Percentiles rank a stretch among this genome's conserved stretches.
These are phyloP conservation scores for Ogataea thermomethanolica DNA, from an alignment of 805 yeast genomes.

Conservation along the genomic window DNA sequence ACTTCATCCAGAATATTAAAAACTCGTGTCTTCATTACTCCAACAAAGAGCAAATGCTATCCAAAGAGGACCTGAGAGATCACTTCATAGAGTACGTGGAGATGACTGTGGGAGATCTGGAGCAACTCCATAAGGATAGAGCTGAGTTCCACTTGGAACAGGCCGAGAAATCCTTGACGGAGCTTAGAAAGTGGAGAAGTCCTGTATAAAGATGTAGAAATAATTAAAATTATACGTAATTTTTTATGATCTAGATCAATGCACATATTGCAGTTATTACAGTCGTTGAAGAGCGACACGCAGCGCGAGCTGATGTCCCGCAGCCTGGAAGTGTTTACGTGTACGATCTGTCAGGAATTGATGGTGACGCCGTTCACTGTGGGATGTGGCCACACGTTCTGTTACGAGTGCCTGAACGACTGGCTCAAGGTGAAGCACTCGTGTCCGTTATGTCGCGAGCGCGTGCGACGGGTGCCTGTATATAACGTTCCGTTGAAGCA, in stretches of 20 bases:
- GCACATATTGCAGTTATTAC: conserved; percentile 7
- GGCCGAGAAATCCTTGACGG: conserved; percentile 1
- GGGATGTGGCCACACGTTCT: conserved; percentile 71
- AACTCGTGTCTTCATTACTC: background rate
- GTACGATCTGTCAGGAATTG: conserved; percentile 67
- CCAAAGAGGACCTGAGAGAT: background rate
- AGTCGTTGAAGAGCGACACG: conserved; percentile 13
- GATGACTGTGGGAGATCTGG: background rate
- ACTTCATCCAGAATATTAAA: conserved; percentile 10
- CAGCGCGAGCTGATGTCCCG: conserved; percentile 18
- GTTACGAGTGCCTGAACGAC: conserved; percentile 59
- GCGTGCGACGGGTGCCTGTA: conserved; percentile 47
- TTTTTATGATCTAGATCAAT: conserved; percentile 5
- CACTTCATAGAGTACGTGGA: too few species aligned
- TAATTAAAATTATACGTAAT: background rate
- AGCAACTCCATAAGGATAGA: background rate
- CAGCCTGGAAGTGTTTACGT: conserved; percentile 36
- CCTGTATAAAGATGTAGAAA: conserved; percentile 13
- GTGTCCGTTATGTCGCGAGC: conserved; percentile 68
- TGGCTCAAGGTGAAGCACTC: conserved; percentile 58
- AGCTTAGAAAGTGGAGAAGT: conserved; percentile 2
- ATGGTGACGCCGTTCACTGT: conserved; percentile 61
- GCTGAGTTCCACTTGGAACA: background rate
- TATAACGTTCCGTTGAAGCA: conserved; percentile 52
- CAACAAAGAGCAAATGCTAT: background rate